Evolutionary conservation across 192 early-diverging fungal species (phyloP).

Genomic region (Dimargaris xerosporica): DNA sequence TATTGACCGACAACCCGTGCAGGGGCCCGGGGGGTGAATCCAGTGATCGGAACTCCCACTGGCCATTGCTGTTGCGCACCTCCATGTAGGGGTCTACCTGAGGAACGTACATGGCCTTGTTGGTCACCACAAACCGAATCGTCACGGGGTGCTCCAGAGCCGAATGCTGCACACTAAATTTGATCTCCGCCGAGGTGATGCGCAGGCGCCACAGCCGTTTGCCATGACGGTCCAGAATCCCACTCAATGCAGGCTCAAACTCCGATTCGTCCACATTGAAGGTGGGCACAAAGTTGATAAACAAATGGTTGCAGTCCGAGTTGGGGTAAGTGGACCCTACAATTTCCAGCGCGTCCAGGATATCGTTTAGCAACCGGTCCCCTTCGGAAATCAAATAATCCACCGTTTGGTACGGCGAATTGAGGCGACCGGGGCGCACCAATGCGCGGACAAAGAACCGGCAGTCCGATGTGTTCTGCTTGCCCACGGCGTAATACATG

Average conservation of each 20-base stretch:
- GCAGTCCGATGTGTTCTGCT: conserved; percentile 85
- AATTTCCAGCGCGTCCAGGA: conserved; percentile 88
- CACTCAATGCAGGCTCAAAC: conserved; percentile 69
- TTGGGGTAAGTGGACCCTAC: conserved; percentile 80
- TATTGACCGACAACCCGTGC: conserved; percentile 64
- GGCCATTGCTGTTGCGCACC: conserved; percentile 62
- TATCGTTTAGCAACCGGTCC: conserved; percentile 84
- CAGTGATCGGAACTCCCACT: conserved; percentile 76
- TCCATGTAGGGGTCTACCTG: conserved; percentile 90
- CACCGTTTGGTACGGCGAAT: conserved; percentile 64
- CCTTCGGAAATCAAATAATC: conserved; percentile 93
- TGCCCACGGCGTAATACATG: conserved; percentile 88
- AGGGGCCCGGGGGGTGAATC: conserved; percentile 59
- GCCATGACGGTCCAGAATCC: conserved; percentile 85
- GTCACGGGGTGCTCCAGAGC: conserved; percentile 50
- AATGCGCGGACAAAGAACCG: conserved; percentile 97
- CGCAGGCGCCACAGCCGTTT: conserved; percentile 88
- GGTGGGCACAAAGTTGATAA: conserved; percentile 96
- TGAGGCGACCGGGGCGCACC: conserved; percentile 78
- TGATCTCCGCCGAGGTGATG: conserved; percentile 90
- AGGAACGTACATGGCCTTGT: conserved; percentile 81
- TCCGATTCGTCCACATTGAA: conserved; percentile 76
- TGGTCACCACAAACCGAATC: conserved; percentile 81
- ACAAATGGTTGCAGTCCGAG: conserved; percentile 97
- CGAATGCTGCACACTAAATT: conserved; percentile 73